Percentiles rank a stretch among this genome's conserved stretches.
These are phyloP conservation scores for Hemisphaericaspora lyxosophila DNA, from an alignment of 1,139 yeast genomes.

Conservation along the genomic window DNA sequence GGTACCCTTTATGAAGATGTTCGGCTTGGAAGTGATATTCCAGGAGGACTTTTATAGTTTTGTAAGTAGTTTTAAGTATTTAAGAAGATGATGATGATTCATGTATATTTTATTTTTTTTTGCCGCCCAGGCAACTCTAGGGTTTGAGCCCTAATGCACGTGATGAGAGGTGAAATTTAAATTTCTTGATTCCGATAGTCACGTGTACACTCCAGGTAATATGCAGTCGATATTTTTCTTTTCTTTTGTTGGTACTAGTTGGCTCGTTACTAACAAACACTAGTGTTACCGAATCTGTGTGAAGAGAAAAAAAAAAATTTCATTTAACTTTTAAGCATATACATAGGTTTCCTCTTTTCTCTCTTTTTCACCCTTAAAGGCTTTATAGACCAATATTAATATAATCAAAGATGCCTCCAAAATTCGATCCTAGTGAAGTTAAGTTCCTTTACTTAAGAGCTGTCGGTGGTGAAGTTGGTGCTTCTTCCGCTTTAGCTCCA, in stretches of 20 bases:
- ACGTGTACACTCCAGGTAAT: not conserved
- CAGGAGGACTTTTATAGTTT: slow-evolving; percentile 51
- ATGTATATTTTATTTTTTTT: too few species aligned
- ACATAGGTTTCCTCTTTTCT: slow-evolving; percentile 1
- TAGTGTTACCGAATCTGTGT: not conserved
- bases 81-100: too few species aligned
- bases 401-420: slow-evolving; percentile 74
- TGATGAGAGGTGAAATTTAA: too few species aligned
- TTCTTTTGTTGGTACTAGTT: not conserved
- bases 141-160: too few species aligned
- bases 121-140: too few species aligned
- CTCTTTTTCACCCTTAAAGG: slow-evolving; percentile 1
- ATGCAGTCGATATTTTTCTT: not conserved
- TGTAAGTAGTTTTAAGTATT: too few species aligned
- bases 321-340: slow-evolving; percentile 1
- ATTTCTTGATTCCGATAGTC: too few species aligned
- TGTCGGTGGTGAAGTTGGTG: slow-evolving; percentile 99
- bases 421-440: slow-evolving; percentile 98
- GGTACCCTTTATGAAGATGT: slow-evolving; percentile 39
- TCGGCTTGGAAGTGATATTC: slow-evolving; percentile 49
- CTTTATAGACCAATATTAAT: slow-evolving; percentile 12
- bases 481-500: slow-evolving; percentile 99
- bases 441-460: slow-evolving; percentile 99
- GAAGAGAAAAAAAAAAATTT: slow-evolving; percentile 9
- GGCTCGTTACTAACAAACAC: not conserved